Evolutionary conservation across 2,329 filamentous ascomycete genomes (phyloP).

Genomic region (Verticillium albo-atrum): DNA sequence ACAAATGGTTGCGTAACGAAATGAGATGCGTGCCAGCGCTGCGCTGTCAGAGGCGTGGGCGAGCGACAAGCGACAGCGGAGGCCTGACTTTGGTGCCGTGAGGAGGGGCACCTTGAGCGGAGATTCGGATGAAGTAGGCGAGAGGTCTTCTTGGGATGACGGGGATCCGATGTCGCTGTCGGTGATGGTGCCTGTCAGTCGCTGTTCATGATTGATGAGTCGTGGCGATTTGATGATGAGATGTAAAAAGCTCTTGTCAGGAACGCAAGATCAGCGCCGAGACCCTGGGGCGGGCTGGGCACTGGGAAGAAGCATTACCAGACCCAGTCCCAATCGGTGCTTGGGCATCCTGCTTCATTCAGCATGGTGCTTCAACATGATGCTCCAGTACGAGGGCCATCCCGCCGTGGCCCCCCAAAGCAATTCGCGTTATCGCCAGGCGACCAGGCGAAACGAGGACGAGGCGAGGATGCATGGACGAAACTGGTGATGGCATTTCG

Average conservation of each 20-base stretch:
- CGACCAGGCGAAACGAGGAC: not conserved
- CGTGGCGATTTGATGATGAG: not conserved
- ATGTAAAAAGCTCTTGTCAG: conserved; percentile 6
- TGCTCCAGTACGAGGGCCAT: not conserved
- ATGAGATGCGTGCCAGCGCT: not conserved
- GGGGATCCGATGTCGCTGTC: not conserved
- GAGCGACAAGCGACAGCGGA: not conserved
- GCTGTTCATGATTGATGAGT: not conserved
- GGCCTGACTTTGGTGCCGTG: not conserved
- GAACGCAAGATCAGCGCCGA: conserved; percentile 2
- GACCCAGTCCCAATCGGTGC: too few species aligned
- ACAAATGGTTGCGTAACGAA: conserved; percentile 6
- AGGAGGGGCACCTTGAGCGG: not conserved
- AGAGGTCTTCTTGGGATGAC: not conserved
- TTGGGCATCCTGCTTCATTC: too few species aligned
- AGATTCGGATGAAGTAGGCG: not conserved
- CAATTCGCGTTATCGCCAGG: not conserved
- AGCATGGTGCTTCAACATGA: too few species aligned
- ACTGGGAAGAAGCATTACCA: not conserved
- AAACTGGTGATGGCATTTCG: not conserved
- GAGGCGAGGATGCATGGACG: not conserved
- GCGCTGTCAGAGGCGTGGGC: not conserved
- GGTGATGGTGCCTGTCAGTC: not conserved
- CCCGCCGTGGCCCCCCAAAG: not conserved
- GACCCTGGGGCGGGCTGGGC: not conserved